A percentile compares a stretch with the other conserved stretches of the same genome.
phyloP scores from a whole-genome alignment of 2,329 filamentous ascomycete genomes.

The Huntiella omanensis region DNA sequence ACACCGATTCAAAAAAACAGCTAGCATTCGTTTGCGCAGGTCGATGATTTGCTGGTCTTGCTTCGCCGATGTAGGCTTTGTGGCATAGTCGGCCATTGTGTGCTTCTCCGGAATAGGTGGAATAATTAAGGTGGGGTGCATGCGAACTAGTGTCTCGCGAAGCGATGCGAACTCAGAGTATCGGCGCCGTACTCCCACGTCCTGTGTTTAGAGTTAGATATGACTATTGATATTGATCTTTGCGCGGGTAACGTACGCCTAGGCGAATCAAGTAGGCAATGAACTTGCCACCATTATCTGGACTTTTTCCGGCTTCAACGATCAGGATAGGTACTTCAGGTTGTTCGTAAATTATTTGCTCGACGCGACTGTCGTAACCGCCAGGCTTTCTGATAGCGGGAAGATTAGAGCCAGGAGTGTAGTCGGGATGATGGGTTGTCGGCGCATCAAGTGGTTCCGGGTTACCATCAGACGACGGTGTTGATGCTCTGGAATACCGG shows the following conservation, averaged over 20 bases:
- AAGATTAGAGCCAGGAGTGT: slow-evolving; percentile 25
- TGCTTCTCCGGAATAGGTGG: slow-evolving; percentile 98
- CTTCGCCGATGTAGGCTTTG: slow-evolving; percentile 93
- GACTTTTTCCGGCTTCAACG: slow-evolving; percentile 85
- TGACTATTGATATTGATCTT: too few relatives aligned
- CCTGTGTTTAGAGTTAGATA: slow-evolving; percentile 30
- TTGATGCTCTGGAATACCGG: slow-evolving; percentile 3
- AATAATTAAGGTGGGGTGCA: slow-evolving; percentile 89
- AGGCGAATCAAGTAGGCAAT: slow-evolving; percentile 97
- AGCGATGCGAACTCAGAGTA: slow-evolving; percentile 95
- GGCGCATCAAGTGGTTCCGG: slow-evolving; percentile 1
- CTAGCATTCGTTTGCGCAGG: slow-evolving; percentile 86
- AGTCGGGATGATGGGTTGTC: slow-evolving; percentile 16
- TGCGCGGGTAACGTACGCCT: slow-evolving; percentile 39
- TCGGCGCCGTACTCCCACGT: slow-evolving; percentile 80
- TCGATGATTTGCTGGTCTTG: slow-evolving; percentile 96
- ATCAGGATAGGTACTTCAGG: slow-evolving; percentile 80
- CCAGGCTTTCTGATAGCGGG: slow-evolving; percentile 53
- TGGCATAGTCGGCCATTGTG: slow-evolving; percentile 95
- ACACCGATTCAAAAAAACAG: slow-evolving; percentile 87
- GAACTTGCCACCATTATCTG: slow-evolving; percentile 76
- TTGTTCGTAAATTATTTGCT: slow-evolving; percentile 94
- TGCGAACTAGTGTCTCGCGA: slow-evolving; percentile 67
- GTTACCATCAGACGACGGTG: slow-evolving; percentile 8
- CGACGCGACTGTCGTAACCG: slow-evolving; percentile 84